Percentiles rank a stretch among this genome's conserved stretches.
Conservation (phyloP, 306 rosid species). For the Cucumis hystrix region DNA sequence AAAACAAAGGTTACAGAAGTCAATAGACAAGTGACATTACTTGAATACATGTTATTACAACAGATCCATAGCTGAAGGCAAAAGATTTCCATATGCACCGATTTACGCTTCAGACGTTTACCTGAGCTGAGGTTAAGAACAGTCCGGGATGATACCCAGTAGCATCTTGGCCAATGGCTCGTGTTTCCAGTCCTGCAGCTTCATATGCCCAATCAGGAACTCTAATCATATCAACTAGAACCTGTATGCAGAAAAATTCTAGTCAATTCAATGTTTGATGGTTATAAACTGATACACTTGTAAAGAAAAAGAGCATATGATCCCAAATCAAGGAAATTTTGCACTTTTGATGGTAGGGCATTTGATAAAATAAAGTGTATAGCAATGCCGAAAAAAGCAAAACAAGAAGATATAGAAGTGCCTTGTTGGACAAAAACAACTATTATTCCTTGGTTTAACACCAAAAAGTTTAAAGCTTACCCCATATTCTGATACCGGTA, state of each 20-base stretch:
- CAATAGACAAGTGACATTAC: not conserved
- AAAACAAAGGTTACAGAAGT: not conserved
- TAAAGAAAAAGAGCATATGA: not conserved
- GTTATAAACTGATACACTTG: not conserved
- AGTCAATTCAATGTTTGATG: not conserved
- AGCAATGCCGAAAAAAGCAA: not conserved
- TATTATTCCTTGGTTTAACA: not conserved
- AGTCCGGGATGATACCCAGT: constrained; percentile 86
- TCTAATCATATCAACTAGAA: constrained; percentile 85
- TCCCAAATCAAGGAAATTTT: not conserved
- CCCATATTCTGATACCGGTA: constrained; percentile 89
- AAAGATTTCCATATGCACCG: not conserved
- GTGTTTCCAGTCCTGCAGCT: constrained; percentile 92
- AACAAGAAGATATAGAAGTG: constrained; percentile 39
- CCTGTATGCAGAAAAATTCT: constrained; percentile 21
- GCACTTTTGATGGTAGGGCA: not conserved
- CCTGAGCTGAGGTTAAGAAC: constrained; percentile 96
- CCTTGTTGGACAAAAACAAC: constrained; percentile 56
- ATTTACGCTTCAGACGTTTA: constrained; percentile 6
- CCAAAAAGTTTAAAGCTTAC: constrained; percentile 22
- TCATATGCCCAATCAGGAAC: constrained; percentile 99
- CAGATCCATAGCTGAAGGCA: not conserved
- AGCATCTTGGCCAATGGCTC: constrained; percentile 88
- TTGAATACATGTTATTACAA: not conserved
- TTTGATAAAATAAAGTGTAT: not conserved